Evolutionary conservation across 495 filamentous ascomycete species (phyloP).

Genomic region (Acidiella bohemica): DNA sequence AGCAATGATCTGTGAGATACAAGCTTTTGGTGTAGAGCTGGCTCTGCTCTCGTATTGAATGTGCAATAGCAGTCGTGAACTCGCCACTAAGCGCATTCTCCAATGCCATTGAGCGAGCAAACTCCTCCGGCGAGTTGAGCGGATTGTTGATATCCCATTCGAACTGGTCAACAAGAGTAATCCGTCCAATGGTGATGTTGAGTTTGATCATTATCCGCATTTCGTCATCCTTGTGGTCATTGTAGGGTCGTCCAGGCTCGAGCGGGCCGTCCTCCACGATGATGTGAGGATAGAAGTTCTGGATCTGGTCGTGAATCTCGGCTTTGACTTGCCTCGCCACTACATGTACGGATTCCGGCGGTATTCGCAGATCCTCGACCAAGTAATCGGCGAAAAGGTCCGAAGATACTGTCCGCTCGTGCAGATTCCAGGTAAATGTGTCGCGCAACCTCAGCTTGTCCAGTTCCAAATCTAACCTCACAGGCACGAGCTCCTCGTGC

Average conservation of each 20-base stretch:
- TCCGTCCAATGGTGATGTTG: constrained; percentile 92
- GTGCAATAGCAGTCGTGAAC: constrained; percentile 93
- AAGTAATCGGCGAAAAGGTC: constrained; percentile 78
- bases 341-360: constrained; percentile 45
- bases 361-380: constrained; percentile 79
- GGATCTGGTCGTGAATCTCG: constrained; percentile 77
- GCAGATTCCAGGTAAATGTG: constrained; percentile 97
- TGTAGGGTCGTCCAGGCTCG: constrained; percentile 80
- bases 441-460: constrained; percentile 92
- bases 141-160: constrained; percentile 99
- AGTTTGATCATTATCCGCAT: constrained; percentile 92
- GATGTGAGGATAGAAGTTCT: constrained; percentile 82
- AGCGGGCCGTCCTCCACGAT: constrained; percentile 81
- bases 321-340: constrained; percentile 64
- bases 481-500: constrained; percentile 77
- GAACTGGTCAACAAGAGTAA: constrained; percentile 91
- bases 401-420: constrained; percentile 66
- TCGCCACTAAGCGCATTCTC: constrained; percentile 91
- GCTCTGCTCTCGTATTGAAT: constrained; percentile 88
- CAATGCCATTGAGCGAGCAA: constrained; percentile 73
- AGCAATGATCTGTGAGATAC: constrained; percentile 84
- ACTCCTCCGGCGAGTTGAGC: constrained; percentile 83
- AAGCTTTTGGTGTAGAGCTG: constrained; percentile 89
- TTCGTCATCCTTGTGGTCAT: constrained; percentile 94
- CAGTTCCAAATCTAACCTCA: constrained; percentile 86